Percentiles rank a stretch among this genome's conserved stretches.
These are phyloP conservation scores for Ciborinia camelliae DNA, from an alignment of 2,329 filamentous ascomycete species.

Conservation along the genomic window DNA sequence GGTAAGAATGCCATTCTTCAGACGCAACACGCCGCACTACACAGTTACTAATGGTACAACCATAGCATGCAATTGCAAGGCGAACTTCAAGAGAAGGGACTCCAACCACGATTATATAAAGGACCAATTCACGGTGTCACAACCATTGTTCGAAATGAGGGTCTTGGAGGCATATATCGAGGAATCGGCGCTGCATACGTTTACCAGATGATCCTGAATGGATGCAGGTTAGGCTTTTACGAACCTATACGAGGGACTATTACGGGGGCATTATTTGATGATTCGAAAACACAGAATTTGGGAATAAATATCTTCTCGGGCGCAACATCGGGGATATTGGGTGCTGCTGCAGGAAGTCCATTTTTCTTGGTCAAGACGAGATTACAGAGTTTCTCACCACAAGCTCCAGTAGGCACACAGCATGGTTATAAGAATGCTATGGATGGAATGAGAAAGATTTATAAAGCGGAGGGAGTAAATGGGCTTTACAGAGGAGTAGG, in stretches of 20 bases:
- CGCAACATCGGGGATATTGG: slow-evolving; percentile 82
- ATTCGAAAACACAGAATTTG: slow-evolving; percentile 74
- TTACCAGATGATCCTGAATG: slow-evolving; percentile 95
- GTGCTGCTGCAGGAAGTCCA: slow-evolving; percentile 87
- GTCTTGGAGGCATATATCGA: slow-evolving; percentile 77
- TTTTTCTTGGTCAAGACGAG: slow-evolving; percentile 98
- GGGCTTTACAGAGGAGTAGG: slow-evolving; percentile 88
- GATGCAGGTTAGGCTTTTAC: slow-evolving; percentile 95
- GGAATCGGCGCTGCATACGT: slow-evolving; percentile 90
- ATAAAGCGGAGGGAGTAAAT: slow-evolving; percentile 67
- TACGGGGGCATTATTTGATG: slow-evolving; percentile 66
- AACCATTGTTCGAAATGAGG: slow-evolving; percentile 89
- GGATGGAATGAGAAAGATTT: slow-evolving; percentile 81
- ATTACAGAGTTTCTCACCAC: slow-evolving; percentile 88
- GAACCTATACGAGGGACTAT: slow-evolving; percentile 80
- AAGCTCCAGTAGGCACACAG: slow-evolving; percentile 93
- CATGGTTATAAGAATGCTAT: slow-evolving; percentile 83
- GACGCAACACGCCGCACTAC: neutral
- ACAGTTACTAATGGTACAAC: slow-evolving; percentile 19
- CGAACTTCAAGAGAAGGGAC: slow-evolving; percentile 82
- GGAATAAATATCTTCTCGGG: slow-evolving; percentile 92
- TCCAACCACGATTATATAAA: slow-evolving; percentile 83
- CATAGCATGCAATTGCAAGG: slow-evolving; percentile 88
- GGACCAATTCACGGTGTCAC: slow-evolving; percentile 88
- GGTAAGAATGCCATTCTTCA: slow-evolving; percentile 50